Conservation (phyloP, 2,329 filamentous ascomycete species). For the Nothophoma quercina region DNA sequence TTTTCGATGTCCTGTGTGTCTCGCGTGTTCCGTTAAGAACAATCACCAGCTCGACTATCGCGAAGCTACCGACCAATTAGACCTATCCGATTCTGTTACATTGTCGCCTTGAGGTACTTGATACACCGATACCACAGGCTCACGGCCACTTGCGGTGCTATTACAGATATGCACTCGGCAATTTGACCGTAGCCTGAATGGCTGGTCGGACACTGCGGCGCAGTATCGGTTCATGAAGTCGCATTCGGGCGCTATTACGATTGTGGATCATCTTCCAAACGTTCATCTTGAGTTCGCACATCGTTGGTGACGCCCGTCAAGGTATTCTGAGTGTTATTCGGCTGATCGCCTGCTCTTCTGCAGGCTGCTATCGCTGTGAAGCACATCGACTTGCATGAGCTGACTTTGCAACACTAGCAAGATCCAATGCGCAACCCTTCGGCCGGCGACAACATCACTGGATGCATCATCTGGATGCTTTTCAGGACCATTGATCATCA, state of each 20-base stretch:
- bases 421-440: no score
- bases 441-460: not conserved
- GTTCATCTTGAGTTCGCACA: not conserved
- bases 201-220: not conserved
- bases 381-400: not conserved
- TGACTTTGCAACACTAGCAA: not conserved
- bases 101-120: not conserved
- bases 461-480: not conserved
- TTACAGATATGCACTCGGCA: not conserved
- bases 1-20: not conserved
- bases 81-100: not conserved
- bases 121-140: no score
- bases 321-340: not conserved
- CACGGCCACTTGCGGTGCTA: not conserved
- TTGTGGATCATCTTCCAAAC: not conserved
- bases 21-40: constrained; percentile 3
- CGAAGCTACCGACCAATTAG: not conserved
- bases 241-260: not conserved
- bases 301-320: not conserved
- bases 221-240: not conserved
- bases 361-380: not conserved
- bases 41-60: not conserved
- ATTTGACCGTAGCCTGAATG: not conserved
- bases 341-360: not conserved
- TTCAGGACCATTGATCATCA: not conserved